Conservation (phyloP, 257 asterid genomes). For the Pogostemon cablin region DNA sequence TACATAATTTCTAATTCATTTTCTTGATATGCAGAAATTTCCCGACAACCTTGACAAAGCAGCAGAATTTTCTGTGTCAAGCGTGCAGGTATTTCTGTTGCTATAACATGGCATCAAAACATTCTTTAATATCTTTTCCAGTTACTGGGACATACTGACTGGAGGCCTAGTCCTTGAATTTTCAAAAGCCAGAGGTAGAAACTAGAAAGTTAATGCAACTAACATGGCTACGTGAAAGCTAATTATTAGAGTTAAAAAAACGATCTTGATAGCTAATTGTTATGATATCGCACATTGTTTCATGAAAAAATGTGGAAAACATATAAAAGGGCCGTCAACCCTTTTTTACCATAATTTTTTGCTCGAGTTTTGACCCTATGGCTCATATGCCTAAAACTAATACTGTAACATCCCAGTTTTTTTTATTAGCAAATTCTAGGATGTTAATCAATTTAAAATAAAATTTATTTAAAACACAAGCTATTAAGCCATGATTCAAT, state of each 20-base stretch:
- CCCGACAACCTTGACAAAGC: constrained; percentile 89
- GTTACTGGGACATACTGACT: neutral
- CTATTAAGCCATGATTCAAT: too few relatives aligned
- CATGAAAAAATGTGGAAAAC: too few relatives aligned
- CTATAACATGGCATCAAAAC: neutral
- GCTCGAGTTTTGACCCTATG: too few relatives aligned
- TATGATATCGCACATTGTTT: too few relatives aligned
- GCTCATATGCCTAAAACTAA: too few relatives aligned
- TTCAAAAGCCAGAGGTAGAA: neutral
- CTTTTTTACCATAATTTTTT: too few relatives aligned
- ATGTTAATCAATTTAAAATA: too few relatives aligned
- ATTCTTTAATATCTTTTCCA: neutral
- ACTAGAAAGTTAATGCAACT: neutral
- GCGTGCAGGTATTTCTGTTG: constrained; percentile 72
- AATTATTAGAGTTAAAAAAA: neutral
- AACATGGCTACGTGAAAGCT: too few relatives aligned
- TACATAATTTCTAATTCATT: constrained; percentile 31
- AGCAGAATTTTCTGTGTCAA: constrained; percentile 95
- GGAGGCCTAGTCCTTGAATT: constrained; percentile 1
- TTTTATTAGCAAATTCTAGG: too few relatives aligned
- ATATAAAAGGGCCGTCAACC: too few relatives aligned
- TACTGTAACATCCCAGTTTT: too few relatives aligned
- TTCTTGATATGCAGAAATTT: constrained; percentile 61
- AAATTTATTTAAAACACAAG: too few relatives aligned
- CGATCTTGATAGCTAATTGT: neutral